These are phyloP conservation scores for Hyphopichia homilentoma DNA, from an alignment of 805 yeast genomes.

Conservation along the genomic window DNA sequence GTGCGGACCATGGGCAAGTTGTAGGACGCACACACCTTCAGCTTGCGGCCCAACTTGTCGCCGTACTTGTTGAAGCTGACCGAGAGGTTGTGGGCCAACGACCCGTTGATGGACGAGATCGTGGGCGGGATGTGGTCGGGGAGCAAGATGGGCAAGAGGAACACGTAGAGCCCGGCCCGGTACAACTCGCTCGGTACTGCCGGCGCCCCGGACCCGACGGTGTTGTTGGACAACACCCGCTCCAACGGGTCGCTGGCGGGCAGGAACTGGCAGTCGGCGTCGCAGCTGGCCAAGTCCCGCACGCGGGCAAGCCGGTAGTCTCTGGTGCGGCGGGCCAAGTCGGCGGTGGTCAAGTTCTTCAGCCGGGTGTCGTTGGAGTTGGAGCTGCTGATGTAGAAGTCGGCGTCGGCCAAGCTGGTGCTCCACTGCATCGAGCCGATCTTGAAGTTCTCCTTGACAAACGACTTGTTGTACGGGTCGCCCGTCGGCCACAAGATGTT, in stretches of 20 bases:
- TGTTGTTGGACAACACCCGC: background rate
- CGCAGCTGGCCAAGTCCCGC: constrained; percentile 11
- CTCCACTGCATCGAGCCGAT: constrained; percentile 49
- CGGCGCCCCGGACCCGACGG: background rate
- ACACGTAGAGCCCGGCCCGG: constrained; percentile 69
- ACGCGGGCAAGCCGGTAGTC: constrained; percentile 21
- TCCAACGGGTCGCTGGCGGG: constrained; percentile 10
- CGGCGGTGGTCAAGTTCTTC: constrained; percentile 40
- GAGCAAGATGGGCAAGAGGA: constrained; percentile 58
- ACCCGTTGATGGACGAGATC: constrained; percentile 47
- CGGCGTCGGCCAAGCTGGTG: constrained; percentile 39
- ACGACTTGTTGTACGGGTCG: constrained; percentile 44
- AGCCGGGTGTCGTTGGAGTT: constrained; percentile 43
- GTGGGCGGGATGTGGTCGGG: constrained; percentile 65
- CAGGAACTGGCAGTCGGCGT: constrained; percentile 21
- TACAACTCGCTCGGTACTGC: constrained; percentile 20
- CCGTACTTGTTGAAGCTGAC: constrained; percentile 37
- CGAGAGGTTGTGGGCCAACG: constrained; percentile 39
- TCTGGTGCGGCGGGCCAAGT: constrained; percentile 38
- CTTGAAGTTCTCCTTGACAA: constrained; percentile 44
- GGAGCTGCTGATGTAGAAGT: constrained; percentile 36
- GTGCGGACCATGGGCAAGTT: constrained; percentile 49
- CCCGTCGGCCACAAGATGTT: constrained; percentile 53
- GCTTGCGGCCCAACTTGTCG: constrained; percentile 32
- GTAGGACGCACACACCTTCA: constrained; percentile 26